Conservation (phyloP, 352 stramenopile genomes). For the Globisporangium perplexum region DNA sequence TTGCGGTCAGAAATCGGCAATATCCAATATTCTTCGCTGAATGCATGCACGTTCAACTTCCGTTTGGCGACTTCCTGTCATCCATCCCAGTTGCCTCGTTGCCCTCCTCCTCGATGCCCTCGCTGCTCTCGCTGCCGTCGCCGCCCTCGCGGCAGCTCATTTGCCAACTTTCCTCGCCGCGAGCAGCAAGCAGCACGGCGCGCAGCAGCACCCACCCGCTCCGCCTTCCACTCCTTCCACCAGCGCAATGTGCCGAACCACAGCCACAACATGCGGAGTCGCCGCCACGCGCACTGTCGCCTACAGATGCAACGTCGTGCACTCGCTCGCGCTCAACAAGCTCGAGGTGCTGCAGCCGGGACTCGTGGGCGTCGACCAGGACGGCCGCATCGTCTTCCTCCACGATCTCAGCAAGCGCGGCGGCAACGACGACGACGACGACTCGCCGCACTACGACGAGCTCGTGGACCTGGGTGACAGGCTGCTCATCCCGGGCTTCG, state of each 20-base stretch:
- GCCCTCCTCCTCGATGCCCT: no score
- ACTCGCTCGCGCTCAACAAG: conserved; percentile 50
- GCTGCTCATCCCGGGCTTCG: conserved; percentile 90
- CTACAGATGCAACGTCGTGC: conserved; percentile 76
- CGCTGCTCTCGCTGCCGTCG: no score
- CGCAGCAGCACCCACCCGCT: neutral
- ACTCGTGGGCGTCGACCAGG: conserved; percentile 46
- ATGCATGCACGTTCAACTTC: no score
- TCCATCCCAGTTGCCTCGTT: no score
- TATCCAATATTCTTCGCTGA: no score
- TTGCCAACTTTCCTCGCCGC: neutral
- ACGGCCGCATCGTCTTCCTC: conserved; percentile 48
- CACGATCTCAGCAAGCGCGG: conserved; percentile 26
- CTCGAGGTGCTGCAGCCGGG: conserved; percentile 61
- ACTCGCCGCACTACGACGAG: conserved; percentile 27
- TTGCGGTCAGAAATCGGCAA: no score
- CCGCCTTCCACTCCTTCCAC: no score
- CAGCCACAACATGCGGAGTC: conserved; percentile 17
- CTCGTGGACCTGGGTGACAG: conserved; percentile 65
- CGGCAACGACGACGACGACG: neutral
- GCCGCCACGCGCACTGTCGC: conserved; percentile 31
- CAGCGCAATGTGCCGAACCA: conserved; percentile 8
- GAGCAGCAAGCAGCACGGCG: neutral
- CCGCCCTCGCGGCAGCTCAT: no score
- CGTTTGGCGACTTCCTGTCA: no score